Evolutionary conservation across 306 rosid genomes (phyloP).

Genomic region (Psophocarpus tetragonolobus): DNA sequence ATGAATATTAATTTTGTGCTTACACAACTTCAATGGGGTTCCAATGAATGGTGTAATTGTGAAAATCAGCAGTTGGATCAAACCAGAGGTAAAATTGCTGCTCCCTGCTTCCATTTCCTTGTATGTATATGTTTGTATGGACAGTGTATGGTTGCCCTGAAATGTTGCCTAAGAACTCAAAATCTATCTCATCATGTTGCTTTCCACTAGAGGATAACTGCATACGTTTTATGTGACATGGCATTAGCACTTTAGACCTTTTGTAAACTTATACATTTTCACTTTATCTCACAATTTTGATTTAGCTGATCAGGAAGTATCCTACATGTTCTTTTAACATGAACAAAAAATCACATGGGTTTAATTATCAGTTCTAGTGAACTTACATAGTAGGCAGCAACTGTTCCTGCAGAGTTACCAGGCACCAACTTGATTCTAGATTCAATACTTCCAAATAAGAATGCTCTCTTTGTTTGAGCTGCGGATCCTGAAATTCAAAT

Average conservation of each 20-base stretch:
- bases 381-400: slow-evolving; percentile 83
- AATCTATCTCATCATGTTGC: slow-evolving; percentile 86
- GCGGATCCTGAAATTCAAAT: slow-evolving; percentile 65
- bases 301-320: neutral
- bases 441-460: slow-evolving; percentile 77
- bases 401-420: slow-evolving; percentile 78
- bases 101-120: slow-evolving; percentile 80
- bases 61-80: slow-evolving; percentile 77
- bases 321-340: neutral
- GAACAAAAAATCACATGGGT: neutral
- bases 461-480: slow-evolving; percentile 64
- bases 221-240: slow-evolving; percentile 24
- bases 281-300: neutral
- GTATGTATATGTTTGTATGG: slow-evolving; percentile 70
- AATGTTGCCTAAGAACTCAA: slow-evolving; percentile 81
- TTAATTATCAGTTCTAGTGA: neutral
- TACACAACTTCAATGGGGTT: slow-evolving; percentile 76
- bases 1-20: neutral
- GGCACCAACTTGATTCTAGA: slow-evolving; percentile 70
- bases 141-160: slow-evolving; percentile 81
- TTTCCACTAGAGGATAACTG: slow-evolving; percentile 76
- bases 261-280: neutral
- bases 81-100: slow-evolving; percentile 89
- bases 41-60: slow-evolving; percentile 95
- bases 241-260: slow-evolving; percentile 22